Conservation (phyloP, 805 yeast species). For the Candida schatavii region DNA sequence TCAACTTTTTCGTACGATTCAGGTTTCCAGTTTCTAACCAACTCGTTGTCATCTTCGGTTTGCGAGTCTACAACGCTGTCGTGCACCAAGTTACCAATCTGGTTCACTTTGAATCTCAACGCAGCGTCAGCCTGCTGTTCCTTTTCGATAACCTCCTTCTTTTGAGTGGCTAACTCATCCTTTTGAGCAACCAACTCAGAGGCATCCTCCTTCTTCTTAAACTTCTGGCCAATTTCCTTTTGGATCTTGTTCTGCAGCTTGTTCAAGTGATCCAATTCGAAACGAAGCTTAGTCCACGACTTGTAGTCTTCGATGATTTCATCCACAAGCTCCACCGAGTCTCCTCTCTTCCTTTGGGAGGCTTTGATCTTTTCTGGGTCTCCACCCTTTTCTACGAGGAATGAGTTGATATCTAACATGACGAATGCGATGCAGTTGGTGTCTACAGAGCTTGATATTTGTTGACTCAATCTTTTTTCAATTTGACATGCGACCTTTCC, state of each 20-base stretch:
- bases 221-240: conserved; percentile 88
- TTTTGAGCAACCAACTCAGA: conserved; percentile 76
- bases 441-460: too few species aligned
- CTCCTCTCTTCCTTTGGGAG: conserved; percentile 94
- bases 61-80: conserved; percentile 82
- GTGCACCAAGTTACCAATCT: conserved; percentile 92
- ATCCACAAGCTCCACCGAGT: conserved; percentile 89
- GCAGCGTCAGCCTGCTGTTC: conserved; percentile 80
- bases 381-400: conserved; percentile 96
- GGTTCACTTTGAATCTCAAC: conserved; percentile 78
- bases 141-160: conserved; percentile 58
- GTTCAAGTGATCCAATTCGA: conserved; percentile 86
- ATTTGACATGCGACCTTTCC: too few species aligned
- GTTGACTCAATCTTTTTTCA: too few species aligned
- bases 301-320: conserved; percentile 90
- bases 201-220: conserved; percentile 95
- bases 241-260: conserved; percentile 85
- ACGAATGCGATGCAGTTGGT: too few species aligned
- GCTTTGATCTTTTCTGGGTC: conserved; percentile 83
- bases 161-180: conserved; percentile 68
- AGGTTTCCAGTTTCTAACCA: conserved; percentile 87
- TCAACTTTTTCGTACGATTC: conserved; percentile 59
- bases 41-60: conserved; percentile 88
- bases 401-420: conserved; percentile 91
- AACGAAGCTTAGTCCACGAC: conserved; percentile 80